These are phyloP conservation scores for Endocarpon pusillum DNA, from an alignment of 495 filamentous ascomycete species.

Conservation along the genomic window DNA sequence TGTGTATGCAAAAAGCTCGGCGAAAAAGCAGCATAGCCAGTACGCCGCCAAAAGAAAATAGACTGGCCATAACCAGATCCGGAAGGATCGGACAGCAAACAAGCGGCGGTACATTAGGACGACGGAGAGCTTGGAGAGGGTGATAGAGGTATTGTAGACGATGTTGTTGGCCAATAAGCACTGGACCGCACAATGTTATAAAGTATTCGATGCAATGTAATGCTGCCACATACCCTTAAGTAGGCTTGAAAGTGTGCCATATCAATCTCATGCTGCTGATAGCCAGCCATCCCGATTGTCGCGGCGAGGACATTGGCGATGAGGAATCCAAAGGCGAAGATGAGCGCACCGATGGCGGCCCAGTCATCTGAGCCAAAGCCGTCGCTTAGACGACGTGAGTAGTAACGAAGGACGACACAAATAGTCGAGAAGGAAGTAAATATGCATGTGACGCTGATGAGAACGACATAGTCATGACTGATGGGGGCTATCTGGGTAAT, in stretches of 20 bases:
- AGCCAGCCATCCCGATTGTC: neutral
- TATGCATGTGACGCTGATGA: neutral
- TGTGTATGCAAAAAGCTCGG: neutral
- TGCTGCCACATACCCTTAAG: neutral
- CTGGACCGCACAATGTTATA: too few species aligned
- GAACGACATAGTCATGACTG: neutral
- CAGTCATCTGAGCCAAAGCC: neutral
- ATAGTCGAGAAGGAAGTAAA: neutral
- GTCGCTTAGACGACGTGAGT: neutral
- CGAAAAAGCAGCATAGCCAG: slow-evolving; percentile 1
- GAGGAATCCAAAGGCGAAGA: neutral
- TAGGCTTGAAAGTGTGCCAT: neutral
- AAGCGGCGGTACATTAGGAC: slow-evolving; percentile 5
- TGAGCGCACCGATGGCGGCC: neutral
- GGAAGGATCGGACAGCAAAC: slow-evolving; percentile 3
- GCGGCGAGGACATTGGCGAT: neutral
- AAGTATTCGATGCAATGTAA: too few species aligned
- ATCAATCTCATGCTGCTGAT: slow-evolving; percentile 1
- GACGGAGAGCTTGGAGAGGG: slow-evolving; percentile 4
- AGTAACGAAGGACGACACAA: neutral
- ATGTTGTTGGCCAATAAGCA: slow-evolving; percentile 2
- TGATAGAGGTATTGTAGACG: slow-evolving; percentile 2
- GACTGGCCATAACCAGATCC: slow-evolving; percentile 2
- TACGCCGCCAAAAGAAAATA: slow-evolving; percentile 2
- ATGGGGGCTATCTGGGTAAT: neutral